These are phyloP conservation scores for Geosmithia morbida DNA, from an alignment of 2,329 filamentous ascomycete genomes.

Conservation along the genomic window DNA sequence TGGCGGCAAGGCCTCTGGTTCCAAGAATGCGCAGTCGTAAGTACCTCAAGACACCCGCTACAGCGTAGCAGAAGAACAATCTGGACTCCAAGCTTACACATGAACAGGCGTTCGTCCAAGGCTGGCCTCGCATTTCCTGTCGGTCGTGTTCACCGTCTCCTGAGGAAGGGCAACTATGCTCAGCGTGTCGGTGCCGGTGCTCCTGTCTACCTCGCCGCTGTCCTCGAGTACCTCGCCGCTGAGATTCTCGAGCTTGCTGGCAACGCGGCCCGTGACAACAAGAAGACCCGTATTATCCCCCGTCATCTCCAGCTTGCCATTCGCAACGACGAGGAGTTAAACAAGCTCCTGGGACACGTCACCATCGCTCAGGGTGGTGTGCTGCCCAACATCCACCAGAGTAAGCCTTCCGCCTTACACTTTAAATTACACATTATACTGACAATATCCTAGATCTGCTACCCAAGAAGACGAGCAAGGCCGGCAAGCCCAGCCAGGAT, in stretches of 20 bases:
- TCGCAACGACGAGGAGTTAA: conserved; percentile 98
- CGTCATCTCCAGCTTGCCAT: conserved; percentile 98
- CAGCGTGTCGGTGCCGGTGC: conserved; percentile 98
- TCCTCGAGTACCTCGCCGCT: conserved; percentile 95
- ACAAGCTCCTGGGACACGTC: conserved; percentile 93
- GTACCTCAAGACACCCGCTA: conserved; percentile 21
- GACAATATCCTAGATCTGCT: conserved; percentile 61
- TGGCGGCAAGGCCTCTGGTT: conserved; percentile 97
- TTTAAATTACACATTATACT: conserved; percentile 12
- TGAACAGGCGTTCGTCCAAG: conserved; percentile 84
- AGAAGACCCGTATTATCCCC: conserved; percentile 99
- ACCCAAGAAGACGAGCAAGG: conserved; percentile 98
- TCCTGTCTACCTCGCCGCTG: conserved; percentile 91
- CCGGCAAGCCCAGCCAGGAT: conserved; percentile 89
- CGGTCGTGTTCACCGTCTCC: conserved; percentile 96
- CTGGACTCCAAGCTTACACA: background rate
- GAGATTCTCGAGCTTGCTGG: conserved; percentile 98
- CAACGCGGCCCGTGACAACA: conserved; percentile 98
- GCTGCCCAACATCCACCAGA: conserved; percentile 93
- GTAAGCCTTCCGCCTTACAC: conserved; percentile 38
- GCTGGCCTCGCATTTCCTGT: conserved; percentile 98
- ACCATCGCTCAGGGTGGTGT: conserved; percentile 97
- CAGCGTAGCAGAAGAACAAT: background rate
- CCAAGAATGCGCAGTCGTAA: conserved; percentile 99
- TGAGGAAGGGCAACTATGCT: conserved; percentile 98